Base-by-base conservation (phyloP, 2,329 filamentous ascomycete species). In the Hypoxylon sp. region DNA sequence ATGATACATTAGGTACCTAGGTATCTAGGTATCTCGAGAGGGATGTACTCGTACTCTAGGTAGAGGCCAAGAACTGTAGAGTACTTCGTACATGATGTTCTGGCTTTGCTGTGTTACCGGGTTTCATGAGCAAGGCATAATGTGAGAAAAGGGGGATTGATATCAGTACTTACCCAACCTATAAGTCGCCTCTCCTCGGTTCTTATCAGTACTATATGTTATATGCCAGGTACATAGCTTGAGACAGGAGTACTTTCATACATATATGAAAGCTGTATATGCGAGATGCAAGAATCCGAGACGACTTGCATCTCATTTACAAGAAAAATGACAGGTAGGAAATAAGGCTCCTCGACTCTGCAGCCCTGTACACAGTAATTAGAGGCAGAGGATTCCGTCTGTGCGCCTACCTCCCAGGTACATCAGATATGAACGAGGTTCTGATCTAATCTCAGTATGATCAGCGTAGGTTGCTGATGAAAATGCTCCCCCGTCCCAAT, bases 391-490 rank as follows among this genome's bases (percentile, higher is more conserved):
- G 31, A 23, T n/a, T n/a, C n/a, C n/a, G n/a, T n/a, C n/a, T n/a
- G n/a, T n/a, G n/a, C n/a, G n/a, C n/a, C n/a, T n/a, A n/a, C n/a
- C n/a, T n/a, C n/a, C n/a, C n/a, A n/a, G n/a, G n/a, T n/a, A n/a
- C n/a, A n/a, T n/a, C n/a, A n/a, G n/a, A n/a, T n/a, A n/a, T 27
- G 38, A 15, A 37, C 31, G 40, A 48, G 15, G 21, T 24, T 46
- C 26, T 27, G 46, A 9, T 26, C 45, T 55, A 52, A 62, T 60
- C 55, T 59, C 56, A 60, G 31, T 55, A 33, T 56, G 56, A 63
- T 60, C 53, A 57, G 46, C 60, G 47, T n/a, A n/a, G n/a, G n/a
- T 57, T 50, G 47, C 56, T 63, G 60, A 63, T 63, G 56, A 55
- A 60, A 57, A 63, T 63, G 56, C 54, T 60, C 29, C 51, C 53